These are phyloP conservation scores for Pleurozium schreberi DNA, from an alignment of 225 moss, liverwort and hornwort species.

Conservation along the genomic window DNA sequence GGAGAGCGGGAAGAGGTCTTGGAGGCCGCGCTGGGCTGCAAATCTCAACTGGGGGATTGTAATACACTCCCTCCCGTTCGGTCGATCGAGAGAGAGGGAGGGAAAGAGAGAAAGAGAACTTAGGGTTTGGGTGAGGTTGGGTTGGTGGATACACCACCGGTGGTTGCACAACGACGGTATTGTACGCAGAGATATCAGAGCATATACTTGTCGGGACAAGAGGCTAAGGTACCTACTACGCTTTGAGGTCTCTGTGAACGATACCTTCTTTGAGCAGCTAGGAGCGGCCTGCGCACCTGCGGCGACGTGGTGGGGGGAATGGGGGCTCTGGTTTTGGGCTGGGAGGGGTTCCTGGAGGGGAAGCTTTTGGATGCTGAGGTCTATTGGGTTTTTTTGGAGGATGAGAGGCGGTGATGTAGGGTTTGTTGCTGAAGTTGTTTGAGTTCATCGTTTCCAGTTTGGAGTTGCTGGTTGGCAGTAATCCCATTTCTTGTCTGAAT, in stretches of 20 bases:
- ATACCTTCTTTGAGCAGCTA: conserved; percentile 1
- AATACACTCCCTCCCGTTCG: neutral
- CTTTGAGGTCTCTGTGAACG: conserved; percentile 38
- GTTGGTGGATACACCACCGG: neutral
- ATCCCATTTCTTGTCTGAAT: neutral
- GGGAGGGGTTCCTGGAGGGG: neutral
- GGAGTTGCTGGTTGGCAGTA: neutral
- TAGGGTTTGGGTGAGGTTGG: neutral
- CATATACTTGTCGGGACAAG: neutral
- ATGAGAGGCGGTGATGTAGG: neutral
- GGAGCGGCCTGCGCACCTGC: neutral
- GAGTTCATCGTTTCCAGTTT: neutral
- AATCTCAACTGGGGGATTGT: neutral
- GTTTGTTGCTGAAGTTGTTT: neutral
- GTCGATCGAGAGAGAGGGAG: neutral
- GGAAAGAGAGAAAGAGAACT: neutral
- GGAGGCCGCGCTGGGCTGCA: neutral
- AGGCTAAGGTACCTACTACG: neutral
- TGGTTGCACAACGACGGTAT: neutral
- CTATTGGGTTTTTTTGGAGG: neutral
- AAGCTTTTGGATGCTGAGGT: neutral
- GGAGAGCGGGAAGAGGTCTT: neutral
- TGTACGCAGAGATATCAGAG: conserved; percentile 19
- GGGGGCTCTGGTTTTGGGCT: neutral
- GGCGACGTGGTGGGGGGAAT: neutral